Conservation (phyloP, 768 basidiomycete genomes). For the Boletus rubescentipes region DNA sequence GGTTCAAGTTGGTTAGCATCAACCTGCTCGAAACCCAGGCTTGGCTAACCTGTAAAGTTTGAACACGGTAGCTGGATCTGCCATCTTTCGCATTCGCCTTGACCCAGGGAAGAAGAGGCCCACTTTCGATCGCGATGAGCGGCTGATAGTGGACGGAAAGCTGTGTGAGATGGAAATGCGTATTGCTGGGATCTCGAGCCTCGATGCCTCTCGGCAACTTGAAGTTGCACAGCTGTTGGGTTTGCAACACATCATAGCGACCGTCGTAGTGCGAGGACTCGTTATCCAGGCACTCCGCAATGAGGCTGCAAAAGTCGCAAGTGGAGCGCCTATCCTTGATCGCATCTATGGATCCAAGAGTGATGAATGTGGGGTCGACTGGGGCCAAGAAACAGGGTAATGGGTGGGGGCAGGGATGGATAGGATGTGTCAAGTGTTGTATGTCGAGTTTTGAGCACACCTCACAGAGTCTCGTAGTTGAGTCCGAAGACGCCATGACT, state of each 20-base stretch:
- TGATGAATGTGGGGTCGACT: not conserved
- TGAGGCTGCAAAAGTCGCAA: slow-evolving; percentile 14
- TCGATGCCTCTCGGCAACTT: not conserved
- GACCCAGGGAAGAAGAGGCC: no score
- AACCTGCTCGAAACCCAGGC: no score
- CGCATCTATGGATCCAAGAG: slow-evolving; percentile 13
- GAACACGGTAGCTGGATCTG: no score
- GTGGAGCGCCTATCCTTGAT: slow-evolving; percentile 11
- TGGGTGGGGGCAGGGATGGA: not conserved
- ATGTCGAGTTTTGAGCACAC: not conserved
- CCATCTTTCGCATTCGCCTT: no score
- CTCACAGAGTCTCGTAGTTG: not conserved
- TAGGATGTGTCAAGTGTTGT: not conserved
- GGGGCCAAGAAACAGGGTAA: slow-evolving; percentile 4
- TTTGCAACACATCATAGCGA: not conserved
- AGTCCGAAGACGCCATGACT: not conserved
- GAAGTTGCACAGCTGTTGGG: slow-evolving; percentile 5
- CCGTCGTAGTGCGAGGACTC: slow-evolving; percentile 7
- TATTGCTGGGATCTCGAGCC: slow-evolving; percentile 3
- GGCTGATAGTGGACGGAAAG: no score
- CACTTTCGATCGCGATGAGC: no score
- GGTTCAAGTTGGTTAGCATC: no score
- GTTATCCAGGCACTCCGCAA: slow-evolving; percentile 10
- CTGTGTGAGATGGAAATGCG: slow-evolving; percentile 18
- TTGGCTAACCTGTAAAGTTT: no score